These are phyloP conservation scores for Ricinus communis DNA, from an alignment of 345 rosid species.

Conservation along the genomic window DNA sequence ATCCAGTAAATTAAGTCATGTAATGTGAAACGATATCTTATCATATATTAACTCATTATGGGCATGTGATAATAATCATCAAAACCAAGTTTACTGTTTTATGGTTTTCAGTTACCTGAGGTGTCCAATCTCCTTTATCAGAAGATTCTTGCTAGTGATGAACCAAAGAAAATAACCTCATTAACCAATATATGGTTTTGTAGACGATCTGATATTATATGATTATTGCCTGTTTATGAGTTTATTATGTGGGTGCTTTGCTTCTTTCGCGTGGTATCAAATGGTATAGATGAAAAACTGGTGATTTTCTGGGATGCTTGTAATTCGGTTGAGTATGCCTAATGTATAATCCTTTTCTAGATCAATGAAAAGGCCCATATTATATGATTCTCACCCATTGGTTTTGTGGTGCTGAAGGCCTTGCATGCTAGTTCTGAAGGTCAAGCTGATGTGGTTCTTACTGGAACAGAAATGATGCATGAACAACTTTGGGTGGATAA, in stretches of 20 bases:
- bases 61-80: too few species aligned
- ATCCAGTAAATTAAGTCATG: too few species aligned
- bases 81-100: too few species aligned
- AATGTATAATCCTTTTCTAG: neutral
- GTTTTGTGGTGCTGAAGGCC: slow-evolving; percentile 52
- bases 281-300: neutral
- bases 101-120: too few species aligned
- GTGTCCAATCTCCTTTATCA: too few species aligned
- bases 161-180: neutral
- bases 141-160: too few species aligned
- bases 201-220: neutral
- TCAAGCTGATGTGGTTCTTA: slow-evolving; percentile 39
- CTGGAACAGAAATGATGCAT: slow-evolving; percentile 43
- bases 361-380: neutral
- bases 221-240: too few species aligned
- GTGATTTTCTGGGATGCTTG: neutral
- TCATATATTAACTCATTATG: too few species aligned
- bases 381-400: slow-evolving; percentile 13
- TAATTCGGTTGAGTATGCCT: neutral
- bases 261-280: neutral
- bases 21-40: too few species aligned
- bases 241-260: neutral
- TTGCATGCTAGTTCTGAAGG: slow-evolving; percentile 63
- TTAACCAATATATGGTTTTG: neutral
- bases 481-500: slow-evolving; percentile 94